Base-by-base conservation (phyloP, 2,329 filamentous ascomycete genomes). In the Epichloe baconii region DNA sequence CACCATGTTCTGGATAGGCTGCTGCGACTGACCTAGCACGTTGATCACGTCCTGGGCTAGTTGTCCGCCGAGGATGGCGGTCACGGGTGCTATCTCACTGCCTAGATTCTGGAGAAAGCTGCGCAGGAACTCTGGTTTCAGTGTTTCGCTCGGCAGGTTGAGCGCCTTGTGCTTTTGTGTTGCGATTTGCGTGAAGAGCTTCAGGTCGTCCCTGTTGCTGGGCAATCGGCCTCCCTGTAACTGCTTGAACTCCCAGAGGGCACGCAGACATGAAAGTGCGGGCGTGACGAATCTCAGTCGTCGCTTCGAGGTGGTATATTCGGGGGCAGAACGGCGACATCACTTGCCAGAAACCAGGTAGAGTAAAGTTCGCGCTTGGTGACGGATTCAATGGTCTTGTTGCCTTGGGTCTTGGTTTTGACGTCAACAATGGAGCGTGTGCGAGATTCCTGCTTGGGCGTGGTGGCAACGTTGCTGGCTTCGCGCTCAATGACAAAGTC, bases 41-140 rank as follows among this genome's bases (percentile, higher is more conserved):
- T 97, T 97, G 70, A 98, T 97, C 48, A 95, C 89, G 64, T 98
- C 93, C 69, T 98, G 93, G 1, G 91, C 88, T 15, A 98, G 76
- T 65, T 90, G 82, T 10, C 90, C 93, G 47, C 93, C 93, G 11
- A 98, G 73, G 53, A 95, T 88, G 2, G 93, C 90, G 0, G 87
- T 84, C 8, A 95, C 88, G 7, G 93, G 89, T 12, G 86, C 83
- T 40, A 97, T 72, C 69, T 97, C 91, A 60, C 82, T 81, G 51
- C 83, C 85, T 5, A 96, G 74, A 58, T 94, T 94, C 67, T 93
- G 86, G 41, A 97, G 66, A 69, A 98, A 98, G 61, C 76, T 83
- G 52, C 88, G 80, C 26, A 97, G 71, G 59, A 94, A 85, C 26
- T 88, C 79, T 1, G 83, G 78, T 21, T 74, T 74, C 34, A 89